A percentile compares a stretch with the other conserved stretches of the same genome.
Conservation (phyloP, 225 moss, liverwort and hornwort genomes). For the Pleurozium schreberi region DNA sequence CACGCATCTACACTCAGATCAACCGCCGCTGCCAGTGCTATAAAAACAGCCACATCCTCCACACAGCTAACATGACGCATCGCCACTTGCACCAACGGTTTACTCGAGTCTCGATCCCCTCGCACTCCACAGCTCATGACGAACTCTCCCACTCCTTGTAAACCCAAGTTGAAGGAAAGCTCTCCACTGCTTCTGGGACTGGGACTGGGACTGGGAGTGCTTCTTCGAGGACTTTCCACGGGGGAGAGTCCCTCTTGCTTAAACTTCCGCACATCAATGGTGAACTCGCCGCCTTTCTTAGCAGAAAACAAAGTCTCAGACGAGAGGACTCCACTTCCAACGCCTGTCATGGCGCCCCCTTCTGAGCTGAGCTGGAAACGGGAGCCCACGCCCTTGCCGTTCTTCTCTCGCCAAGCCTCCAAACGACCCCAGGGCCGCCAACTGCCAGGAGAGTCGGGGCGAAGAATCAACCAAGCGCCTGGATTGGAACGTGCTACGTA, state of each 20-base stretch:
- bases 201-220: neutral
- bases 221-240: constrained; percentile 42
- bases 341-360: constrained; percentile 49
- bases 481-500: constrained; percentile 71
- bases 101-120: constrained; percentile 46
- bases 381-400: constrained; percentile 54
- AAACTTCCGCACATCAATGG: constrained; percentile 55
- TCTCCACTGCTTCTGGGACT: constrained; percentile 72
- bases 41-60: constrained; percentile 75
- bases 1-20: constrained; percentile 88
- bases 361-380: constrained; percentile 69
- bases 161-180: constrained; percentile 45
- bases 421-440: constrained; percentile 82
- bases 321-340: constrained; percentile 39
- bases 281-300: constrained; percentile 68
- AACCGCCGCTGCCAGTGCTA: constrained; percentile 76
- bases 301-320: constrained; percentile 46
- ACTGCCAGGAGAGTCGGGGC: constrained; percentile 51
- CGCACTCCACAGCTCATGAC: constrained; percentile 78
- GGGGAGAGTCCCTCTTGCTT: constrained; percentile 53
- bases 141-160: constrained; percentile 67
- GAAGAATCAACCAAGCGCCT: constrained; percentile 75
- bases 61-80: constrained; percentile 75
- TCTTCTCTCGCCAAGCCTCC: constrained; percentile 74
- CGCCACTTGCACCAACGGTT: constrained; percentile 66